Percentiles rank a stretch among this genome's conserved stretches.
These are phyloP conservation scores for Marvania coccoides DNA, from an alignment of 139 green algal genomes.

Conservation along the genomic window DNA sequence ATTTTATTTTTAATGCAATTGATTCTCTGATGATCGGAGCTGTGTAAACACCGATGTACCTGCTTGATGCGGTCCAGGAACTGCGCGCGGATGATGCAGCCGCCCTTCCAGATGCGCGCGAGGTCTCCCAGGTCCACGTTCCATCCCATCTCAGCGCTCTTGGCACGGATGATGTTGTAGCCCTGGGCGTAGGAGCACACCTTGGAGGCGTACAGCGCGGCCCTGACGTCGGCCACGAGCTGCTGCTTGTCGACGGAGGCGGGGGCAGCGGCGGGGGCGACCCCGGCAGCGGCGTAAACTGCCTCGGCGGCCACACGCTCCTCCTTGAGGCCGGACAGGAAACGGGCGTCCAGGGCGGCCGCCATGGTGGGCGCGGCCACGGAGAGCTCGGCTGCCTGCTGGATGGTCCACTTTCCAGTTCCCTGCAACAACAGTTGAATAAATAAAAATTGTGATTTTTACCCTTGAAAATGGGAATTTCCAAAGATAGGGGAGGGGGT, in stretches of 20 bases:
- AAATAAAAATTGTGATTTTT: not conserved
- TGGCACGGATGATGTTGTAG: slow-evolving; percentile 98
- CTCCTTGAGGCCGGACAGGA: slow-evolving; percentile 85
- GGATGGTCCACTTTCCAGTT: slow-evolving; percentile 97
- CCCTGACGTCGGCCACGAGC: slow-evolving; percentile 80
- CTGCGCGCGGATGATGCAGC: slow-evolving; percentile 96
- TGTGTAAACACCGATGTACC: too few species aligned
- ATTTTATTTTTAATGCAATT: too few species aligned
- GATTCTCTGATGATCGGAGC: too few species aligned
- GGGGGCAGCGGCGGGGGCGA: slow-evolving; percentile 10
- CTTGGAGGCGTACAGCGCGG: slow-evolving; percentile 87
- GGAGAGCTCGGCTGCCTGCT: slow-evolving; percentile 94
- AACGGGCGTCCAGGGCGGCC: slow-evolving; percentile 84
- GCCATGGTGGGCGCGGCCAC: slow-evolving; percentile 92
- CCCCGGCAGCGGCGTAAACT: slow-evolving; percentile 42
- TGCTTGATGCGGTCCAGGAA: slow-evolving; percentile 97
- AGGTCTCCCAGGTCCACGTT: slow-evolving; percentile 84
- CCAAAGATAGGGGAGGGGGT: too few species aligned
- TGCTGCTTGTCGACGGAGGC: slow-evolving; percentile 73
- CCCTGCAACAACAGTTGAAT: slow-evolving; percentile 12
- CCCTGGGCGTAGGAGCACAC: slow-evolving; percentile 92
- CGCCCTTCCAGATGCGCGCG: slow-evolving; percentile 97
- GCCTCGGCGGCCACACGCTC: slow-evolving; percentile 74
- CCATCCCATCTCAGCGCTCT: slow-evolving; percentile 88
- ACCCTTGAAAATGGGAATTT: not conserved